These are phyloP conservation scores for Saccharomyces hybrid DNA, from an alignment of 1,139 yeast genomes.

Conservation along the genomic window DNA sequence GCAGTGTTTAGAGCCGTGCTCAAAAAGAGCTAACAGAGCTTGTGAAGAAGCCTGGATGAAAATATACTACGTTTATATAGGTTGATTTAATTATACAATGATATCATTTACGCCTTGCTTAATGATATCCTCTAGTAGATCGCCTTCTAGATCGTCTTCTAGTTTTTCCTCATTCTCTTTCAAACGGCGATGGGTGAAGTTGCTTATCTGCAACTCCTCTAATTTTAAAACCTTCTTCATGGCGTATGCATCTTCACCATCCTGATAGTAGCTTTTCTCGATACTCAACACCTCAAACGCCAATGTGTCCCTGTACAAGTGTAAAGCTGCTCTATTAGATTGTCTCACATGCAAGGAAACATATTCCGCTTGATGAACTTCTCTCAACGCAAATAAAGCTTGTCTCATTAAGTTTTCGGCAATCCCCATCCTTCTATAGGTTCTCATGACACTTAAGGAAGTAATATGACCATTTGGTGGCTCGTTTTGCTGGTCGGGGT, in stretches of 20 bases:
- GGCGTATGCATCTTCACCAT: conserved; percentile 97
- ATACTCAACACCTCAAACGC: conserved; percentile 73
- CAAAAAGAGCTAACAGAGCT: not conserved
- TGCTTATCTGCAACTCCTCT: conserved; percentile 54
- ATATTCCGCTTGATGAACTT: conserved; percentile 72
- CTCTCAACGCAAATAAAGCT: conserved; percentile 70
- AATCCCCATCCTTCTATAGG: conserved; percentile 89
- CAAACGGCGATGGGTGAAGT: conserved; percentile 20
- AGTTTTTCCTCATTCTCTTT: conserved; percentile 30
- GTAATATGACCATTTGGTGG: conserved; percentile 93
- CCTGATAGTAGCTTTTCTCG: conserved; percentile 86
- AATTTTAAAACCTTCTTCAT: conserved; percentile 65
- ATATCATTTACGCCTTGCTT: conserved; percentile 23
- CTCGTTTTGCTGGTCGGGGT: conserved; percentile 53
- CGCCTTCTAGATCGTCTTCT: conserved; percentile 40
- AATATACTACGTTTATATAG: not conserved
- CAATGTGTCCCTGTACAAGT: too few relatives aligned
- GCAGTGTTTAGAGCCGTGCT: not conserved
- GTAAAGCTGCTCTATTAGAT: too few relatives aligned
- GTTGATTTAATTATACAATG: conserved; percentile 10
- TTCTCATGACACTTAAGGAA: conserved; percentile 88
- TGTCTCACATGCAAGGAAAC: conserved; percentile 92
- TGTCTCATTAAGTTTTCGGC: conserved; percentile 93
- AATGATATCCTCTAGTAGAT: conserved; percentile 30
- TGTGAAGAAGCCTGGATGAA: not conserved